phyloP scores from a whole-genome alignment of 768 basidiomycete species.

The Suillus sp. region DNA sequence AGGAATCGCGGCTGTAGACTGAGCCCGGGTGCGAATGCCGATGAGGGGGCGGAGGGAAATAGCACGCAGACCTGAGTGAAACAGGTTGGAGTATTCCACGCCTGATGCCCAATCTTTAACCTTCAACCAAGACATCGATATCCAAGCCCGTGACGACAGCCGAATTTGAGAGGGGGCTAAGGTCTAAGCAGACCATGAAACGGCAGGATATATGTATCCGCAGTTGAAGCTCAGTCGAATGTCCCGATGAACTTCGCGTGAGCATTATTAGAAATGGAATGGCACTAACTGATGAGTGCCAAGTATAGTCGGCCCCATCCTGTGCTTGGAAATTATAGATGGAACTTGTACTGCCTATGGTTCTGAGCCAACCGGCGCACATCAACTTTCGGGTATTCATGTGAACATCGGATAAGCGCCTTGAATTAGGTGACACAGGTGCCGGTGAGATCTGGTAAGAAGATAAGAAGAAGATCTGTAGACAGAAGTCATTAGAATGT shows the following conservation, averaged over 20 bases:
- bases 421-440: not conserved
- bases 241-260: constrained; percentile 9
- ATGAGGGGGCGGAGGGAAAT: constrained; percentile 25
- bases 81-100: constrained; percentile 37
- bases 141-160: not conserved
- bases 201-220: constrained; percentile 30
- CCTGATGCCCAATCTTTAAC: constrained; percentile 32
- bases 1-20: constrained; percentile 10
- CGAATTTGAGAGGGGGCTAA: constrained; percentile 6
- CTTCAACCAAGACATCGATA: constrained; percentile 35
- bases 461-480: not conserved
- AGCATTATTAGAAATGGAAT: not conserved
- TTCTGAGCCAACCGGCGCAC: not conserved
- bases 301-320: constrained; percentile 3
- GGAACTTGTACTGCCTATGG: not conserved
- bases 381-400: constrained; percentile 1
- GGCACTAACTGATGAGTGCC: not conserved
- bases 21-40: constrained; percentile 9
- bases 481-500: not conserved
- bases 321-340: constrained; percentile 5
- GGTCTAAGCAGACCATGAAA: not conserved
- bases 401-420: not conserved
- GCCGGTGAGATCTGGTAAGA: not conserved
- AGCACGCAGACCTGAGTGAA: constrained; percentile 37
- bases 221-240: constrained; percentile 22